Evolutionary conservation across 2,329 filamentous ascomycete species (phyloP).

Genomic region (Fusarium caatingaense): DNA sequence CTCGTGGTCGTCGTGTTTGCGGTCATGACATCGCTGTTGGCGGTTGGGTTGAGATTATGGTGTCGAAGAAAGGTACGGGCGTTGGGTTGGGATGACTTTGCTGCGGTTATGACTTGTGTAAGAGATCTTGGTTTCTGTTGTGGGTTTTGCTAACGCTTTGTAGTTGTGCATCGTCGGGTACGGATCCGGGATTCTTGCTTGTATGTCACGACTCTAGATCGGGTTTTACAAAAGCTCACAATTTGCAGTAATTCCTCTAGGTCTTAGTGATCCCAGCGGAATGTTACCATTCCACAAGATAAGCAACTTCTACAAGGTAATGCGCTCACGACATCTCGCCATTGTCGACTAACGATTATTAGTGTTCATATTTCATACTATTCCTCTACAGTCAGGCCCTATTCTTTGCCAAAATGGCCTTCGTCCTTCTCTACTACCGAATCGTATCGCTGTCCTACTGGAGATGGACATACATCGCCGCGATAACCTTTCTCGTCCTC

Average conservation of each 20-base stretch:
- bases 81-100: constrained; percentile 24
- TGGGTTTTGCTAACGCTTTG: neutral
- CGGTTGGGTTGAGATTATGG: constrained; percentile 22
- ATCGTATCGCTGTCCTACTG: constrained; percentile 22
- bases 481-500: constrained; percentile 6
- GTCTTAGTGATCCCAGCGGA: constrained; percentile 13
- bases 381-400: constrained; percentile 23
- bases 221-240: neutral
- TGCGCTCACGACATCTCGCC: too few species aligned
- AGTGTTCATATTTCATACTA: constrained; percentile 27
- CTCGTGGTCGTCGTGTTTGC: constrained; percentile 1
- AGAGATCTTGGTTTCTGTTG: neutral
- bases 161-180: constrained; percentile 18
- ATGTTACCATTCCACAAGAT: neutral
- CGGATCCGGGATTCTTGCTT: constrained; percentile 11
- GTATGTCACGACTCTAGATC: constrained; percentile 1
- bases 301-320: neutral
- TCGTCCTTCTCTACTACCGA: constrained; percentile 35
- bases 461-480: neutral
- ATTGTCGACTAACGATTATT: neutral
- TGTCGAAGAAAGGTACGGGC: constrained; percentile 10
- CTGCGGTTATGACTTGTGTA: constrained; percentile 21
- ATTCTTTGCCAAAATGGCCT: constrained; percentile 23
- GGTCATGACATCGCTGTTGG: neutral
- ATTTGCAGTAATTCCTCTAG: constrained; percentile 25